A percentile compares a stretch with the other conserved stretches of the same genome.
These are phyloP conservation scores for Aspergillus sclerotiicarbonarius DNA, from an alignment of 495 filamentous ascomycete genomes.

Conservation along the genomic window DNA sequence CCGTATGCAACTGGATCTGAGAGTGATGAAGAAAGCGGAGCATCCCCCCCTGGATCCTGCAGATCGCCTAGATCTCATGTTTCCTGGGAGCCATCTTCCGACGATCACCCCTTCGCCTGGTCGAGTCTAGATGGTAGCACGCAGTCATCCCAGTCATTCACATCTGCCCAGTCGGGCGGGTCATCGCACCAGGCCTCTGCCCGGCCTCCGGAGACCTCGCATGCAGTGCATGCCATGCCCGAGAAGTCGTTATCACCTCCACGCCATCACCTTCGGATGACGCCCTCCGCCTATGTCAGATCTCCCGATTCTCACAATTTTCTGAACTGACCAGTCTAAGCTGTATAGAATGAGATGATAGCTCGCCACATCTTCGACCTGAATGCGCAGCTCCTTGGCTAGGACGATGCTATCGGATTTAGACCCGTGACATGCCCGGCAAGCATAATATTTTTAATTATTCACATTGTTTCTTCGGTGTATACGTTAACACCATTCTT, in stretches of 20 bases:
- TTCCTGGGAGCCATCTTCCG: conserved; percentile 21
- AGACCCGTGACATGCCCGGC: too few relatives aligned
- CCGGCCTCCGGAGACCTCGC: conserved; percentile 20
- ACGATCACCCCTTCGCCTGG: conserved; percentile 5
- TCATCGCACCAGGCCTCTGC: conserved; percentile 11
- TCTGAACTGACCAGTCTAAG: background rate
- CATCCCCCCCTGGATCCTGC: conserved; percentile 7
- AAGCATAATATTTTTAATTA: too few relatives aligned
- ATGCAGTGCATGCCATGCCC: conserved; percentile 19
- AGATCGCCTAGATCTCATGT: conserved; percentile 6
- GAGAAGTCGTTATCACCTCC: conserved; percentile 29
- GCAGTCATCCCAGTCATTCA: background rate
- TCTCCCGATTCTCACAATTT: conserved; percentile 7
- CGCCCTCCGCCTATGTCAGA: conserved; percentile 19
- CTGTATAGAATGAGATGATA: background rate
- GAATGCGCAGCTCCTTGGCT: too few relatives aligned
- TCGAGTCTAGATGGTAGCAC: background rate
- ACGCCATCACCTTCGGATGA: conserved; percentile 32
- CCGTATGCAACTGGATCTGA: conserved; percentile 22
- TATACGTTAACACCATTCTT: background rate
- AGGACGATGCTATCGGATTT: too few relatives aligned
- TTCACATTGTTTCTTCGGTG: background rate
- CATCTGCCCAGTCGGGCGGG: background rate
- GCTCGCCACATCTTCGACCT: too few relatives aligned
- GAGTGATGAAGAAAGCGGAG: conserved; percentile 25